Evolutionary conservation across 768 basidiomycete genomes (phyloP).

Genomic region (Kwoniella sp.): DNA sequence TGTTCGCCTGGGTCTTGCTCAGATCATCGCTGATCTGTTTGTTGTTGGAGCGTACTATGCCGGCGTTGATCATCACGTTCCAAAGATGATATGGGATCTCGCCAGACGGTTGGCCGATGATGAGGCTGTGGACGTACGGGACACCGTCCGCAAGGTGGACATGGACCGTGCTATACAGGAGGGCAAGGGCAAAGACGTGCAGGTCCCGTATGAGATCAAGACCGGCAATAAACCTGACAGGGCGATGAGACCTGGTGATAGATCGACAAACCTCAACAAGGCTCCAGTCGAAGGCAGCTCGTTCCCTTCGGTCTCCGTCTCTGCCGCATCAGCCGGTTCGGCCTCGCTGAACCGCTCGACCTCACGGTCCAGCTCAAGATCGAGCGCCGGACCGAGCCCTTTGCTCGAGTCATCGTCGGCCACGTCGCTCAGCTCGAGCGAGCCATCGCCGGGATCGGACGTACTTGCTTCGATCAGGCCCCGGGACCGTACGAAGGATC

Average conservation of each 20-base stretch:
- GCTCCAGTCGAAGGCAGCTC: neutral
- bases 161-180: slow-evolving; percentile 5
- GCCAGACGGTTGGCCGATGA: slow-evolving; percentile 22
- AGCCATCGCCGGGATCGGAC: neutral
- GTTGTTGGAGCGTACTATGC: slow-evolving; percentile 37
- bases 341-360: neutral
- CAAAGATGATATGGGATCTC: slow-evolving; percentile 22
- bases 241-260: neutral
- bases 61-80: slow-evolving; percentile 12
- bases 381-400: neutral
- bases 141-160: slow-evolving; percentile 29
- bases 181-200: slow-evolving; percentile 5
- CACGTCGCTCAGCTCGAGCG: neutral
- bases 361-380: neutral
- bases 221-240: neutral
- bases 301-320: neutral
- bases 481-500: neutral
- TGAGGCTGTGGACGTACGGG: slow-evolving; percentile 34
- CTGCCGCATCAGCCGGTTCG: neutral
- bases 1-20: slow-evolving; percentile 79
- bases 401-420: neutral
- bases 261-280: neutral
- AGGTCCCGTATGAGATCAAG: slow-evolving; percentile 10
- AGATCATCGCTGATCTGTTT: slow-evolving; percentile 57
- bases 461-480: neutral